phyloP scores from a whole-genome alignment of 1,284 basidiomycete genomes.

The Cryptococcus sp. region DNA sequence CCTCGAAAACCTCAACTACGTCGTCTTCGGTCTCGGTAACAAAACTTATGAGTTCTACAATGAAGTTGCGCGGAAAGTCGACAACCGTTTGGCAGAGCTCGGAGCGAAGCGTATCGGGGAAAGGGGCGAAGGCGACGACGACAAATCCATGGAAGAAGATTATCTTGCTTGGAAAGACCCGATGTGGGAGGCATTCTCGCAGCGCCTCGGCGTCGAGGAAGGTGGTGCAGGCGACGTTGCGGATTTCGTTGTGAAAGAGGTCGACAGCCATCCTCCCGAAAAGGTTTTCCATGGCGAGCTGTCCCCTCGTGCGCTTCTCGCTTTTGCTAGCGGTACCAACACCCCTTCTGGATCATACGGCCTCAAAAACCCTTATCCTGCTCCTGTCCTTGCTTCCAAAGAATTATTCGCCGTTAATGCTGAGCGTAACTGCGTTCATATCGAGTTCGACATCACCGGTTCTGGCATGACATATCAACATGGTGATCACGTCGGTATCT shows the following conservation, averaged over 20 bases:
- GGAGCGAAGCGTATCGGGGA: constrained; percentile 86
- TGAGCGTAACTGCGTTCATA: constrained; percentile 91
- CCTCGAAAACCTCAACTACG: constrained; percentile 87
- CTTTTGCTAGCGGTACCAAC: constrained; percentile 34
- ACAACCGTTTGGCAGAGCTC: constrained; percentile 71
- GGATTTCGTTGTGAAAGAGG: constrained; percentile 88
- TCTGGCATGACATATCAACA: constrained; percentile 98
- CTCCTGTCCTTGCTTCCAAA: constrained; percentile 72
- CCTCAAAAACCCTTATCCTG: constrained; percentile 93
- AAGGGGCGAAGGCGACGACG: constrained; percentile 95
- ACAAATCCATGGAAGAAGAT: constrained; percentile 99
- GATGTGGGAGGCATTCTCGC: constrained; percentile 88
- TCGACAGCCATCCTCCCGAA: constrained; percentile 66
- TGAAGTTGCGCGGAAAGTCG: constrained; percentile 78
- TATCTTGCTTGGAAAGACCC: constrained; percentile 99
- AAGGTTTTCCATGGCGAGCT: constrained; percentile 93
- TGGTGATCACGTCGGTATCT: constrained; percentile 95
- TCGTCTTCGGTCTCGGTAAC: constrained; percentile 93
- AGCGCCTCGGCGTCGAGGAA: constrained; percentile 84
- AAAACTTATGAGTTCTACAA: constrained; percentile 97
- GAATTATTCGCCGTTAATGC: constrained; percentile 78
- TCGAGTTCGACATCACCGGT: constrained; percentile 92
- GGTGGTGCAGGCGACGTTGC: constrained; percentile 93
- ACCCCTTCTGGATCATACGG: constrained; percentile 65
- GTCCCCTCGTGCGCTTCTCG: constrained; percentile 76